Evolutionary conservation across 805 yeast genomes (phyloP).

Genomic region (Kluyveromyces lactis): DNA sequence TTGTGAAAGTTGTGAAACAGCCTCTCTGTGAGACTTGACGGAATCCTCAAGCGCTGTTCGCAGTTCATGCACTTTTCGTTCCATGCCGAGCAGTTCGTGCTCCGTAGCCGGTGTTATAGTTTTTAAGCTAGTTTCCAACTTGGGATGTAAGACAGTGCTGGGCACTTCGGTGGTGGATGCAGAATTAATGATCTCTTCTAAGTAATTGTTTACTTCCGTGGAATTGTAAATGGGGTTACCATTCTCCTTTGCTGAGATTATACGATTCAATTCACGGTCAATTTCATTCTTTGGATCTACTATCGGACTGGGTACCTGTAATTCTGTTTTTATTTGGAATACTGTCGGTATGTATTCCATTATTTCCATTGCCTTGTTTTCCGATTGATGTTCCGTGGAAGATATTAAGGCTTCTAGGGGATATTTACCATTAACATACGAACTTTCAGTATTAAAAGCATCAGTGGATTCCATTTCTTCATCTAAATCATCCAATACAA

Average conservation of each 20-base stretch:
- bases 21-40: neutral
- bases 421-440: too few species aligned
- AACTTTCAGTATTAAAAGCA: too few species aligned
- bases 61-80: neutral
- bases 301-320: conserved; percentile 15
- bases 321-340: neutral
- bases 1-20: neutral
- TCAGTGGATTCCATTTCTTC: conserved; percentile 2
- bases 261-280: conserved; percentile 18
- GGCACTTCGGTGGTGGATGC: neutral
- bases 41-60: neutral
- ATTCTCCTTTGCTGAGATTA: conserved; percentile 11
- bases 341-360: neutral
- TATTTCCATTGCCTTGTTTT: too few species aligned
- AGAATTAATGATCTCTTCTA: conserved; percentile 4
- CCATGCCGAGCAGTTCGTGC: neutral
- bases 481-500: conserved; percentile 29
- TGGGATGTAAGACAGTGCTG: neutral
- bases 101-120: neutral
- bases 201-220: neutral
- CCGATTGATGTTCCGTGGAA: too few species aligned
- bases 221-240: conserved; percentile 7
- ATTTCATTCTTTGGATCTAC: conserved; percentile 10
- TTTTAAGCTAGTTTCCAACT: neutral
- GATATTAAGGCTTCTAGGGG: too few species aligned